phyloP scores from a whole-genome alignment of 805 yeast genomes.

The Yarrowia porcina region DNA sequence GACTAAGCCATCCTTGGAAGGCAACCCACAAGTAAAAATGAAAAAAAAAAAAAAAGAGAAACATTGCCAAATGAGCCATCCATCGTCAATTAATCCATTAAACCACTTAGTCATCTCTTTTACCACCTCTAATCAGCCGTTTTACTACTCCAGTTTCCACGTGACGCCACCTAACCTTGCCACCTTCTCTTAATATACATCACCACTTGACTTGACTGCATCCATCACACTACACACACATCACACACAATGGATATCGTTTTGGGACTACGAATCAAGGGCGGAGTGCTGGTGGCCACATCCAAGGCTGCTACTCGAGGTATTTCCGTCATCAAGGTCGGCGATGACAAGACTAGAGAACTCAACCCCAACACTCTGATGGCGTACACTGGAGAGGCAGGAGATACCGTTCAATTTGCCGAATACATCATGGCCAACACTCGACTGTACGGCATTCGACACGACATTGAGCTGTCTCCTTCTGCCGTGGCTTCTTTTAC shows the following conservation, averaged over 20 bases:
- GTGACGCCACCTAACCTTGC: constrained; percentile 21
- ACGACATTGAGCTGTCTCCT: constrained; percentile 75
- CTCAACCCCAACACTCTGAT: constrained; percentile 74
- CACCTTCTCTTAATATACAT: not conserved
- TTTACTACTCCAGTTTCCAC: not conserved
- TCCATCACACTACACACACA: constrained; percentile 7
- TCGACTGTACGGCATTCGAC: constrained; percentile 82
- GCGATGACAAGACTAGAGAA: constrained; percentile 75
- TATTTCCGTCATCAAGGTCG: constrained; percentile 70
- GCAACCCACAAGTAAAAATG: too few species aligned
- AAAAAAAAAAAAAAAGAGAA: too few species aligned
- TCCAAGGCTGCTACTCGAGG: constrained; percentile 93
- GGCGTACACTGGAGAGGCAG: constrained; percentile 94
- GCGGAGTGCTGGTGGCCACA: constrained; percentile 84
- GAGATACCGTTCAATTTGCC: constrained; percentile 93
- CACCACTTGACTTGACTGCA: not conserved
- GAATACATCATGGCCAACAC: constrained; percentile 92
- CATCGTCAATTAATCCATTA: not conserved
- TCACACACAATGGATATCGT: constrained; percentile 72
- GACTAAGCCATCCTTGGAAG: too few species aligned
- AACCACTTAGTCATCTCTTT: too few species aligned
- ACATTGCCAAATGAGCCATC: too few species aligned
- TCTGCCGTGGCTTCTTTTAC: constrained; percentile 84
- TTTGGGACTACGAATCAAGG: constrained; percentile 78
- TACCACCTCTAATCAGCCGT: not conserved